phyloP scores from a whole-genome alignment of 768 basidiomycete genomes.

The Collybia sordida region DNA sequence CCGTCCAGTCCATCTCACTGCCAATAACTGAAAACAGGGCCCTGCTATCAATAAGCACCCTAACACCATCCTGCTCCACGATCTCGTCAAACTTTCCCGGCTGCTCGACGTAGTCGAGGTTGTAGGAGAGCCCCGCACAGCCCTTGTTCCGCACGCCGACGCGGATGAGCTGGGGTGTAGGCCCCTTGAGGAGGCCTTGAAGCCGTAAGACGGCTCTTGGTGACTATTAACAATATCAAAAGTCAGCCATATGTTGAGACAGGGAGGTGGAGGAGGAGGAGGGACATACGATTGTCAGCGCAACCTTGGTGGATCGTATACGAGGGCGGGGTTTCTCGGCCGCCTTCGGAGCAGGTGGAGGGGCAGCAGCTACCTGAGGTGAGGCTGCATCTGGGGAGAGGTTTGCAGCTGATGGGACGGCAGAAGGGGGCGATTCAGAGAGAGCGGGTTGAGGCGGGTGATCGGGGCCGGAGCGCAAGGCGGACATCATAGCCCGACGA shows the following conservation, averaged over 20 bases:
- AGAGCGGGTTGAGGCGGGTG: constrained; percentile 23
- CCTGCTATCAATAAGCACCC: constrained; percentile 93
- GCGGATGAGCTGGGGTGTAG: constrained; percentile 88
- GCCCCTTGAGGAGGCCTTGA: constrained; percentile 69
- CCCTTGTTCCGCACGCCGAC: constrained; percentile 98
- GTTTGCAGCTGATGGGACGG: constrained; percentile 43
- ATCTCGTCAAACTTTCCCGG: constrained; percentile 94
- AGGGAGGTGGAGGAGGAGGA: background rate
- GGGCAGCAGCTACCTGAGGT: constrained; percentile 70
- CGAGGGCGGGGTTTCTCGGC: constrained; percentile 62
- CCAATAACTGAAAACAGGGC: constrained; percentile 98
- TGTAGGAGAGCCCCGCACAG: constrained; percentile 85
- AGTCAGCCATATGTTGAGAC: constrained; percentile 1
- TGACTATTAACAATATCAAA: constrained; percentile 51
- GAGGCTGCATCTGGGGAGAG: constrained; percentile 62
- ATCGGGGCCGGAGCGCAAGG: constrained; percentile 41
- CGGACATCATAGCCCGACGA: constrained; percentile 70
- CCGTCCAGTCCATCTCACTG: constrained; percentile 98
- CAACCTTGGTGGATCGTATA: constrained; percentile 73
- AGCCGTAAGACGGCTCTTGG: constrained; percentile 75
- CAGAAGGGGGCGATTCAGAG: constrained; percentile 51
- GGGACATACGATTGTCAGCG: constrained; percentile 64
- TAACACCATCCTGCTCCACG: constrained; percentile 93
- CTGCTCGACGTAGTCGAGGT: constrained; percentile 92
- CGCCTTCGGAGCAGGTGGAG: constrained; percentile 63